phyloP scores from a whole-genome alignment of 495 filamentous ascomycete genomes.

The Aspergillus incahuasiensis region DNA sequence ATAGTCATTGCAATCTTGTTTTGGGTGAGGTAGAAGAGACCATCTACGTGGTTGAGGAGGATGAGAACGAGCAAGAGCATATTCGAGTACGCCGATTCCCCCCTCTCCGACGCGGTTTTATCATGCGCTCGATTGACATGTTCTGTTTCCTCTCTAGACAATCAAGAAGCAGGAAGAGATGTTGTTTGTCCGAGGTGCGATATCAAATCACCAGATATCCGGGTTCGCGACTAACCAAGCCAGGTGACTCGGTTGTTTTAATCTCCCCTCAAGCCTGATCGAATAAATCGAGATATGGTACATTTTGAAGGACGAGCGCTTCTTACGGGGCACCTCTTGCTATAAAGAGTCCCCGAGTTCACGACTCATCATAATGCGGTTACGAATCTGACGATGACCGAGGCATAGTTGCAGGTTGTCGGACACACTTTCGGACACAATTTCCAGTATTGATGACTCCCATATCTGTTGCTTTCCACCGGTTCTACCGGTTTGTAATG shows the following conservation, averaged over 20 bases:
- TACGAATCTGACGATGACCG: slow-evolving; percentile 19
- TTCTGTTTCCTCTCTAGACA: slow-evolving; percentile 51
- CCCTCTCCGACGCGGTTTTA: not conserved
- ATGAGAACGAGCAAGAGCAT: slow-evolving; percentile 79
- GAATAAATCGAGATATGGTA: slow-evolving; percentile 12
- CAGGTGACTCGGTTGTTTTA: slow-evolving; percentile 93
- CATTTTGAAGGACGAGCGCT: not conserved
- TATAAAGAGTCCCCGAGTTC: slow-evolving; percentile 6
- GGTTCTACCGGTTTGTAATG: not conserved
- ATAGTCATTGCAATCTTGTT: slow-evolving; percentile 98
- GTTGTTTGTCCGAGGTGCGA: slow-evolving; percentile 94
- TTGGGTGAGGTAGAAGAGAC: slow-evolving; percentile 97
- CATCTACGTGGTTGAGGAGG: slow-evolving; percentile 78
- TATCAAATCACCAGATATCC: not conserved
- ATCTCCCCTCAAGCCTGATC: slow-evolving; percentile 71
- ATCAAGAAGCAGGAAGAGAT: slow-evolving; percentile 96
- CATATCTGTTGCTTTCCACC: not conserved
- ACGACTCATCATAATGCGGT: slow-evolving; percentile 30
- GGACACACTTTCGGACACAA: not conserved
- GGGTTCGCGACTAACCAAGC: slow-evolving; percentile 7
- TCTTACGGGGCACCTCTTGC: not conserved
- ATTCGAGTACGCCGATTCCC: slow-evolving; percentile 51
- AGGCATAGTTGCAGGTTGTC: not conserved
- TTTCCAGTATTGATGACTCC: not conserved
- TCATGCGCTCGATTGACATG: slow-evolving; percentile 8